Percentiles rank a stretch among this genome's conserved stretches.
These are phyloP conservation scores for Pseudogymnoascus sp. DNA, from an alignment of 2,329 filamentous ascomycete genomes.

Conservation along the genomic window DNA sequence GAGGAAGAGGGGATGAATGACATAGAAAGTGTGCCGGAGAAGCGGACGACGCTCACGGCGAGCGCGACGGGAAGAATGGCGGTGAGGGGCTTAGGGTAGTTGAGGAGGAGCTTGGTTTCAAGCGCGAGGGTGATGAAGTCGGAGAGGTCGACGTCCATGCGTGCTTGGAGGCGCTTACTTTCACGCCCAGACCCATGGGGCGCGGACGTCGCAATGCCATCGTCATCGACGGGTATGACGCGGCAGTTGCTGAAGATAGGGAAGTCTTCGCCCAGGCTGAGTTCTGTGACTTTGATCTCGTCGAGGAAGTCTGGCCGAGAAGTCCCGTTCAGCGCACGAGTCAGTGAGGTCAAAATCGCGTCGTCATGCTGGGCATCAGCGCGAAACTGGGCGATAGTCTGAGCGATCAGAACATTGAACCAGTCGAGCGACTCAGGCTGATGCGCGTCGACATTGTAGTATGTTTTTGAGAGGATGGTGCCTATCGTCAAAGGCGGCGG, in stretches of 20 bases:
- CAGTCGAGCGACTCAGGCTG: slow-evolving; percentile 95
- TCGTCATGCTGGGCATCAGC: slow-evolving; percentile 88
- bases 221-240: slow-evolving; percentile 83
- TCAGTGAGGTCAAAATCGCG: slow-evolving; percentile 78
- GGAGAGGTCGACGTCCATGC: slow-evolving; percentile 94
- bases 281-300: slow-evolving; percentile 86
- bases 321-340: slow-evolving; percentile 76
- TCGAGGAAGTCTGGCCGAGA: slow-evolving; percentile 86
- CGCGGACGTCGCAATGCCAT: slow-evolving; percentile 42
- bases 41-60: slow-evolving; percentile 83
- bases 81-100: slow-evolving; percentile 84
- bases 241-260: slow-evolving; percentile 98
- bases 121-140: slow-evolving; percentile 93
- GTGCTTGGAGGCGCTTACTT: slow-evolving; percentile 71
- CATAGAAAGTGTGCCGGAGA: slow-evolving; percentile 88
- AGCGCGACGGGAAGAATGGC: slow-evolving; percentile 88
- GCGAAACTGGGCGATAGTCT: slow-evolving; percentile 91
- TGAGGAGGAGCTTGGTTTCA: slow-evolving; percentile 88
- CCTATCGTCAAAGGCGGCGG: slow-evolving; percentile 77
- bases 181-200: slow-evolving; percentile 22
- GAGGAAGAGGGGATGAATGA: slow-evolving; percentile 72
- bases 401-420: slow-evolving; percentile 96
- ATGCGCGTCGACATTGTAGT: slow-evolving; percentile 92
- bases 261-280: slow-evolving; percentile 92
- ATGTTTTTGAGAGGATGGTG: slow-evolving; percentile 91